Conservation (phyloP, 1,284 basidiomycete species). For the Rhodotorula glutinis region DNA sequence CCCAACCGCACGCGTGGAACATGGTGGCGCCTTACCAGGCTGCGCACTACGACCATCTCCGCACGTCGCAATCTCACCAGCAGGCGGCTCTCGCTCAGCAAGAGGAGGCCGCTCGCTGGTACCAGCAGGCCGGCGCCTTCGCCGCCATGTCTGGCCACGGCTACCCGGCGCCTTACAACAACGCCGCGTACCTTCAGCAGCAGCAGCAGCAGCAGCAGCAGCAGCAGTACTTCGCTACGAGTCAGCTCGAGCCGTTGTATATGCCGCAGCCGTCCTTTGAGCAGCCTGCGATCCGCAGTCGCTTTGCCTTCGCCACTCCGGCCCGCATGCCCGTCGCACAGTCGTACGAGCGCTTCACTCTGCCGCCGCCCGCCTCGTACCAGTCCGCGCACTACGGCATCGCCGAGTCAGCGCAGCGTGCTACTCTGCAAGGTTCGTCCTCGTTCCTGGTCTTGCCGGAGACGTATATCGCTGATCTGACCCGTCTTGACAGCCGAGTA, state of each 20-base stretch:
- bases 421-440: constrained; percentile 20
- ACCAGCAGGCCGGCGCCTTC: constrained; percentile 6
- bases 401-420: constrained; percentile 29
- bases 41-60: constrained; percentile 17
- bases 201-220: constrained; percentile 8
- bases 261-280: not conserved
- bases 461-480: too few species aligned
- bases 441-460: too few species aligned
- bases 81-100: constrained; percentile 19
- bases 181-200: constrained; percentile 6
- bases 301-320: constrained; percentile 28
- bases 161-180: too few species aligned
- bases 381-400: constrained; percentile 7
- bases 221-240: constrained; percentile 11
- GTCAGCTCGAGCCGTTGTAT: constrained; percentile 6
- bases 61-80: constrained; percentile 11
- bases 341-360: constrained; percentile 9
- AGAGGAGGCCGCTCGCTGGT: constrained; percentile 10
- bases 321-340: constrained; percentile 7
- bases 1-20: constrained; percentile 20
- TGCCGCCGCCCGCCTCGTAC: constrained; percentile 26
- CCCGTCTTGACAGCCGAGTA: constrained; percentile 11
- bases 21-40: constrained; percentile 19
- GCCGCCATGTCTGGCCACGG: not conserved
- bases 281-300: constrained; percentile 21